Evolutionary conservation across 2,329 filamentous ascomycete genomes (phyloP), one percentile per base, ranked within the genome.

Genomic region (Trichoderma aggressivum): DNA sequence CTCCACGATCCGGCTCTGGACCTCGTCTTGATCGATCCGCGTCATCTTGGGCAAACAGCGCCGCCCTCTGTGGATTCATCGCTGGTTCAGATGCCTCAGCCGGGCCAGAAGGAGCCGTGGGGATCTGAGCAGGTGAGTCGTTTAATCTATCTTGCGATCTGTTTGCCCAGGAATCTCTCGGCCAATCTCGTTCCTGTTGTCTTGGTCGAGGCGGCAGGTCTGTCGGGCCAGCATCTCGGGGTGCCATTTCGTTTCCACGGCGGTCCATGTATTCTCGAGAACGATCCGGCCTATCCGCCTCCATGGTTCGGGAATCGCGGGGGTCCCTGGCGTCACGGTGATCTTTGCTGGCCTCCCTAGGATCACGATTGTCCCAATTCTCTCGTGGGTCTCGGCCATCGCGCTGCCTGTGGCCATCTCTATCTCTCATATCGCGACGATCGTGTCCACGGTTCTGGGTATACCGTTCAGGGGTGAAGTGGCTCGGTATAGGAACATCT

Each of bases 11-110:
- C 21, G 76, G 70, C 24, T 81, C 78, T 16, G 74, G 74, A 24
- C 73, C 75, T n/a, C 79, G 76, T 34, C 72, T 11, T n/a, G 74
- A 39, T 32, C 77, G 75, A 26, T 79, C 77, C 34, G 73, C 69
- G 24, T 72, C 73, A 30, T 82, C 80, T 72, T 82, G 75, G 1
- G 81, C 81, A 65, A 88, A 83, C 6, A 87, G 79, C 10, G 86
- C 83, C 34, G 86, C 86, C 70, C 87, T 83, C 65, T 88, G 86
- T 1, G 87, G 86, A 72, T 89, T 88, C 75, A 89, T 86, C 10
- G 81, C 80, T 8, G 86, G 85, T 12, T 86, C 87, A 21, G 80
- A 77, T 5, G 75, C 58, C 5, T 78, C 76, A 5, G 73, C 34
- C 16, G 71, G 71, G 43, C 79, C 68, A 43, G 75, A 32, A 11